These are phyloP conservation scores for Plantago elongata DNA, from an alignment of 257 asterid species.

Conservation along the genomic window DNA sequence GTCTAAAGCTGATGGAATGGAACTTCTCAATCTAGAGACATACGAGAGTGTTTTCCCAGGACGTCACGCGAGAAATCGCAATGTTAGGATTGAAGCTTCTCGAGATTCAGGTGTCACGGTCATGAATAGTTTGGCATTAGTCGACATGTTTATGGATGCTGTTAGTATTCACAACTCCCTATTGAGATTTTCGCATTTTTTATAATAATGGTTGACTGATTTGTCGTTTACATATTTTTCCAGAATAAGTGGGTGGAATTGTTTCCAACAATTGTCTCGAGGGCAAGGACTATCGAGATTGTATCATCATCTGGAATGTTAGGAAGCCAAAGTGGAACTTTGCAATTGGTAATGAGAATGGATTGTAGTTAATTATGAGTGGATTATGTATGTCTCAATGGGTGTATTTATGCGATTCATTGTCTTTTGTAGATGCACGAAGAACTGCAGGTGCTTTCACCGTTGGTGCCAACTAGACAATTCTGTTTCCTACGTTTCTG, in stretches of 20 bases:
- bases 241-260: conserved; percentile 81
- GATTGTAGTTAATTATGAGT: conserved; percentile 24
- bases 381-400: not conserved
- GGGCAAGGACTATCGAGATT: conserved; percentile 74
- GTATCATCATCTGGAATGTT: conserved; percentile 47
- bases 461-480: conserved; percentile 62
- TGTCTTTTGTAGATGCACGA: conserved; percentile 62
- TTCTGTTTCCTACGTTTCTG: conserved; percentile 66
- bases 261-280: conserved; percentile 82
- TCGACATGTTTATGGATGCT: conserved; percentile 74
- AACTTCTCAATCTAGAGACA: conserved; percentile 53
- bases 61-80: conserved; percentile 42
- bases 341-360: conserved; percentile 12
- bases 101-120: conserved; percentile 6
- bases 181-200: not conserved
- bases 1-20: conserved; percentile 46
- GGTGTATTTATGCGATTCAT: not conserved
- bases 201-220: not conserved
- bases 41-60: conserved; percentile 64
- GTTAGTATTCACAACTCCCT: conserved; percentile 26
- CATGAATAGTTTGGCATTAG: conserved; percentile 63
- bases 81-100: conserved; percentile 8
- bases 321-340: conserved; percentile 11
- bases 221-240: conserved; percentile 2
- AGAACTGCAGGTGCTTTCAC: conserved; percentile 83